A percentile compares a stretch with the other conserved stretches of the same genome.
Evolutionary conservation across 129 eudicot species (phyloP).

Genomic region (Heracleum sosnowskyi): DNA sequence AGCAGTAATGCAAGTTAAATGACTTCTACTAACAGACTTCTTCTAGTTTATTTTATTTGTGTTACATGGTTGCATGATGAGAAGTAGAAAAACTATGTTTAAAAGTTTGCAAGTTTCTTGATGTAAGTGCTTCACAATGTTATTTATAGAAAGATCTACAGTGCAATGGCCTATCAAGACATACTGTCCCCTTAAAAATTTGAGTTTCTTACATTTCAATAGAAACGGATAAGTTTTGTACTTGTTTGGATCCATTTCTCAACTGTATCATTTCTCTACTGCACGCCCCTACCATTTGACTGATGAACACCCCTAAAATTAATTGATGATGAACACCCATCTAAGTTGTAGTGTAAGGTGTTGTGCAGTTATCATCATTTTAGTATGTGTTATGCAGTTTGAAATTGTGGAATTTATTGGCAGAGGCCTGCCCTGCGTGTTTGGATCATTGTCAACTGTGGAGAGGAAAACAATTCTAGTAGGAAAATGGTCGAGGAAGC

Average conservation of each 20-base stretch:
- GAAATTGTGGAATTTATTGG: background rate
- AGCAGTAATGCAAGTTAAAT: background rate
- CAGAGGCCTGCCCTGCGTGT: background rate
- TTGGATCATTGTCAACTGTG: background rate
- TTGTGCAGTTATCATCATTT: too few relatives aligned
- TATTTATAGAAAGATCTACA: background rate
- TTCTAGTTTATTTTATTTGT: background rate
- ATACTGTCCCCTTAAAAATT: background rate
- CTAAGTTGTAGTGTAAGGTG: too few relatives aligned
- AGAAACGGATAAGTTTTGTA: background rate
- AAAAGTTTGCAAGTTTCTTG: background rate
- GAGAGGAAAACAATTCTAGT: background rate
- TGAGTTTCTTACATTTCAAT: background rate
- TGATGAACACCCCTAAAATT: background rate
- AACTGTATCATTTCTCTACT: too few relatives aligned
- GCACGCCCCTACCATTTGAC: background rate
- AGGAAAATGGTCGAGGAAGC: background rate
- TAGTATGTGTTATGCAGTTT: too few relatives aligned
- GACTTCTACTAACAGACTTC: background rate
- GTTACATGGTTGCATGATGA: background rate
- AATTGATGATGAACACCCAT: too few relatives aligned
- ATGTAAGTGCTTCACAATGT: background rate
- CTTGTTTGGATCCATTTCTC: background rate
- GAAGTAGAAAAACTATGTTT: background rate
- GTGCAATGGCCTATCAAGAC: background rate